phyloP scores from a whole-genome alignment of 805 yeast genomes.

The Starmerella lactis-condensi region DNA sequence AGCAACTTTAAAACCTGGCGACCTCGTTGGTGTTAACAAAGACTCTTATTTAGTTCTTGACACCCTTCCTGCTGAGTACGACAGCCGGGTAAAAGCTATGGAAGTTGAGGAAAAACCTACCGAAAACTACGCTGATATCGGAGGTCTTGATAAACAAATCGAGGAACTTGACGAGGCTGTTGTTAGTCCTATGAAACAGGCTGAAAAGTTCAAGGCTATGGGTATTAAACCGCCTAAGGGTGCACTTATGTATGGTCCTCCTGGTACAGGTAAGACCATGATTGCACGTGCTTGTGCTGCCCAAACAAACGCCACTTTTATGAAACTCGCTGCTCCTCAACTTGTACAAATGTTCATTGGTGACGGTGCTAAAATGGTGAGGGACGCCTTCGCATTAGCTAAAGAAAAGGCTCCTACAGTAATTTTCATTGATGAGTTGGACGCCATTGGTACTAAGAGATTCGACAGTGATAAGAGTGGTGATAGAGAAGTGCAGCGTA shows the following conservation, averaged over 20 bases:
- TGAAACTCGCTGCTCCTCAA: slow-evolving; percentile 94
- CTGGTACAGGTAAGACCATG: slow-evolving; percentile 96
- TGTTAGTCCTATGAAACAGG: slow-evolving; percentile 94
- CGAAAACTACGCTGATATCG: slow-evolving; percentile 91
- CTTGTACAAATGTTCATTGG: slow-evolving; percentile 97
- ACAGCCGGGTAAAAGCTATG: slow-evolving; percentile 95
- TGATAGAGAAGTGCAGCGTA: slow-evolving; percentile 96
- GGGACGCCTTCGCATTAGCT: slow-evolving; percentile 94
- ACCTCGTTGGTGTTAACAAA: slow-evolving; percentile 91
- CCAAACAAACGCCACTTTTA: slow-evolving; percentile 90
- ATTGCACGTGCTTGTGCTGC: slow-evolving; percentile 98
- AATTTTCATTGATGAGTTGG: slow-evolving; percentile 92
- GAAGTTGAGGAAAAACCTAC: slow-evolving; percentile 98
- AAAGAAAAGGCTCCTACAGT: slow-evolving; percentile 97
- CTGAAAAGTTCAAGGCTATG: slow-evolving; percentile 80
- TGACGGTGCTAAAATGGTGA: slow-evolving; percentile 92
- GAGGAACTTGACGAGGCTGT: slow-evolving; percentile 97
- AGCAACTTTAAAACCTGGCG: slow-evolving; percentile 83
- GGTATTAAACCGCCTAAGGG: slow-evolving; percentile 98
- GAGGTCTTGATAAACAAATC: slow-evolving; percentile 95
- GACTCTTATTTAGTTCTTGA: slow-evolving; percentile 87
- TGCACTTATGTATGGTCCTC: slow-evolving; percentile 97
- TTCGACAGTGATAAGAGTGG: slow-evolving; percentile 95
- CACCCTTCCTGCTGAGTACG: slow-evolving; percentile 92
- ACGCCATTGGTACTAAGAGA: slow-evolving; percentile 96